These are phyloP conservation scores for Eutrema salsugineum DNA, from an alignment of 441 rosid species.

Conservation along the genomic window DNA sequence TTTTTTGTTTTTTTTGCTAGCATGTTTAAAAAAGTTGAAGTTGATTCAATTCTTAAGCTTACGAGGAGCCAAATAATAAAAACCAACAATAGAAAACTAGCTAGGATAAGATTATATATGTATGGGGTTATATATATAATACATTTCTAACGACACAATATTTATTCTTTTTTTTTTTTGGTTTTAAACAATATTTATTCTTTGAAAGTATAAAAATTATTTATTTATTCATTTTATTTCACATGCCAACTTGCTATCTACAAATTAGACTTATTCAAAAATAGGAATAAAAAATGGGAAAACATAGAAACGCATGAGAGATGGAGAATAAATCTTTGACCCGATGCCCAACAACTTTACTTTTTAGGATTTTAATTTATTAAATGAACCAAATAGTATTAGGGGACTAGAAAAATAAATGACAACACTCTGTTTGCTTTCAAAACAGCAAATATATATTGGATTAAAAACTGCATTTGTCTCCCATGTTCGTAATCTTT, in stretches of 20 bases:
- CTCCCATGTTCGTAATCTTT: conserved; percentile 26
- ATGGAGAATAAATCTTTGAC: conserved; percentile 23
- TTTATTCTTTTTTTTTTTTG: neutral
- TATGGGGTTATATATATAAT: no score
- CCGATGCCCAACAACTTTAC: conserved; percentile 11
- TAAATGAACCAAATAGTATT: neutral
- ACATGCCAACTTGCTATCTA: conserved; percentile 30
- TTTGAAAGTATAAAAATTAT: neutral
- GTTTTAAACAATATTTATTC: no score
- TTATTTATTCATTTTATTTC: neutral
- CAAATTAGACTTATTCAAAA: conserved; percentile 1
- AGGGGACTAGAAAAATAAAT: neutral
- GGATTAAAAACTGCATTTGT: conserved; percentile 4
- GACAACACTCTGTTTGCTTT: conserved; percentile 12
- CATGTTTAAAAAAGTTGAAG: neutral
- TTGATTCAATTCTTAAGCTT: neutral
- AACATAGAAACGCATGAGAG: conserved; percentile 28
- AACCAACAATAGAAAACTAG: neutral
- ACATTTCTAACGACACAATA: neutral
- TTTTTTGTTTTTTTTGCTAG: no score
- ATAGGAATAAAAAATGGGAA: conserved; percentile 7
- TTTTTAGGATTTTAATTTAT: neutral
- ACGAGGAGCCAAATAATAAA: neutral
- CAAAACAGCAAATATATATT: neutral
- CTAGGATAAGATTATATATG: neutral